These are phyloP conservation scores for Xylariaceae sp. DNA, from an alignment of 2,329 filamentous ascomycete genomes.

Conservation along the genomic window DNA sequence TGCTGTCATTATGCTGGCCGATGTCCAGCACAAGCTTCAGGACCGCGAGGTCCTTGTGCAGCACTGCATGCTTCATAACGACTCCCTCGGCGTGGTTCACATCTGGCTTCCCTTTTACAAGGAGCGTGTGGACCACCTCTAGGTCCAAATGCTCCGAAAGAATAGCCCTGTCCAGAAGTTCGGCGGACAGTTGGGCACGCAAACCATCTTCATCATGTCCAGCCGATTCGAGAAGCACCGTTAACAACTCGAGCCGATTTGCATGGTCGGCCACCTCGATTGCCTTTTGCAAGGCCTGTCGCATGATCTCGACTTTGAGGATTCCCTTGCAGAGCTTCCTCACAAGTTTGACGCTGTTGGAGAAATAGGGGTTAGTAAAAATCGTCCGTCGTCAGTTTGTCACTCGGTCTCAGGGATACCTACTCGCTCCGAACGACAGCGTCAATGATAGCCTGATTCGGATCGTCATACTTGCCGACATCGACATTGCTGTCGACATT, in stretches of 20 bases:
- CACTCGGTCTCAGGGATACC: no score
- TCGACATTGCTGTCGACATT: no score
- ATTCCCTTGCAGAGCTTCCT: slow-evolving; percentile 41
- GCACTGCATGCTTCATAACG: slow-evolving; percentile 34
- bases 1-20: slow-evolving; percentile 41
- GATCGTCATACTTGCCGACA: no score
- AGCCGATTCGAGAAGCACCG: slow-evolving; percentile 39
- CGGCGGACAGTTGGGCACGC: slow-evolving; percentile 41
- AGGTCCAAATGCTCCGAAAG: slow-evolving; percentile 44
- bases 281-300: slow-evolving; percentile 44
- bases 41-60: slow-evolving; percentile 45
- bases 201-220: slow-evolving; percentile 43
- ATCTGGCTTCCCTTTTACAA: slow-evolving; percentile 49
- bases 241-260: slow-evolving; percentile 43
- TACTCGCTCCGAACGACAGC: no score
- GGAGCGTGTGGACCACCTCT: slow-evolving; percentile 43
- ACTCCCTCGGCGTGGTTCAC: slow-evolving; percentile 45
- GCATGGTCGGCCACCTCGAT: slow-evolving; percentile 42
- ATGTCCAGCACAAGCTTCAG: slow-evolving; percentile 44
- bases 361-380: neutral
- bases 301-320: slow-evolving; percentile 43
- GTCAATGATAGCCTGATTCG: neutral
- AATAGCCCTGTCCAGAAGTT: slow-evolving; percentile 40
- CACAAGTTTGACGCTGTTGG: slow-evolving; percentile 35
- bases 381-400: neutral